A percentile compares a stretch with the other conserved stretches of the same genome.
phyloP scores from a whole-genome alignment of 805 yeast species.

The Yarrowia osloensis region DNA sequence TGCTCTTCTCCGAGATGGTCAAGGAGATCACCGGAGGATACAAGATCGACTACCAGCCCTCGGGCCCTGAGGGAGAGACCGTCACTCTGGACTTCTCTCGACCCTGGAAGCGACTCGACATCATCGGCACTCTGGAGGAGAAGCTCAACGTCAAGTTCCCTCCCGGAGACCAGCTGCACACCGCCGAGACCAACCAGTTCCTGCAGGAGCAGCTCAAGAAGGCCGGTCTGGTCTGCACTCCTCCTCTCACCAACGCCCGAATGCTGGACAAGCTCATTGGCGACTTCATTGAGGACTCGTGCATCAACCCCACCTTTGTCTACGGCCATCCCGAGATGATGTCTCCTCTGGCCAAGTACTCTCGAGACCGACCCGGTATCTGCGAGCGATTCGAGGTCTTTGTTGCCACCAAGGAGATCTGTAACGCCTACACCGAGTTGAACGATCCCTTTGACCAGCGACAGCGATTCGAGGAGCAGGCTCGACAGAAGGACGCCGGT shows the following conservation, averaged over 20 bases:
- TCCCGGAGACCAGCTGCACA: slow-evolving; percentile 90
- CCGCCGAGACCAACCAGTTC: slow-evolving; percentile 89
- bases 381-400: slow-evolving; percentile 98
- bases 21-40: slow-evolving; percentile 91
- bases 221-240: slow-evolving; percentile 82
- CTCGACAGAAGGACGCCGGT: slow-evolving; percentile 97
- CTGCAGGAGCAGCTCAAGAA: slow-evolving; percentile 75
- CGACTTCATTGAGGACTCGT: slow-evolving; percentile 82
- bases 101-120: slow-evolving; percentile 98
- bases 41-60: slow-evolving; percentile 85
- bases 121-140: slow-evolving; percentile 95
- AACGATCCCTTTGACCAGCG: slow-evolving; percentile 99
- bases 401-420: slow-evolving; percentile 97
- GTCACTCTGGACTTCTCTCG: slow-evolving; percentile 82
- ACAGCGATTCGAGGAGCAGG: slow-evolving; percentile 97
- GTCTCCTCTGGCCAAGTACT: slow-evolving; percentile 98
- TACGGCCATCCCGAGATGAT: slow-evolving; percentile 99
- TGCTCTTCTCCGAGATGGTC: slow-evolving; percentile 94
- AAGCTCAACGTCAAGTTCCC: slow-evolving; percentile 87
- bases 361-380: slow-evolving; percentile 87
- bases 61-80: slow-evolving; percentile 79
- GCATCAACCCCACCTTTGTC: slow-evolving; percentile 96
- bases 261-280: slow-evolving; percentile 98
- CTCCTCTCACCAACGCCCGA: slow-evolving; percentile 95
- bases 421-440: slow-evolving; percentile 98